phyloP scores from a whole-genome alignment of 768 basidiomycete genomes.

The Exidia glandulosa region DNA sequence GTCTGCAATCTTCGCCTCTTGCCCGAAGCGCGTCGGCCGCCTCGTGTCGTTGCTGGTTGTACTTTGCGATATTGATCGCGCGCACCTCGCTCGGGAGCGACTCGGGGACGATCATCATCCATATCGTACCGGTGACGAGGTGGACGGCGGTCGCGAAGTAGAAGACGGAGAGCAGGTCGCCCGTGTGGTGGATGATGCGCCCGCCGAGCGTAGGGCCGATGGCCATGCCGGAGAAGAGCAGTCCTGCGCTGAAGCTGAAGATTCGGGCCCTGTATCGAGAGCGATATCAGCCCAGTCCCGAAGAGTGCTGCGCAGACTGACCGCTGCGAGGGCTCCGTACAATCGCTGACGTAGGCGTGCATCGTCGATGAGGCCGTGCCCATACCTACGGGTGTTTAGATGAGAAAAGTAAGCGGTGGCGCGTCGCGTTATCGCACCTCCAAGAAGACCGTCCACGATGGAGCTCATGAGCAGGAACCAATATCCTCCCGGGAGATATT shows the following conservation, averaged over 20 bases:
- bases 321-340: slow-evolving; percentile 44
- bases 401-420: slow-evolving; percentile 5
- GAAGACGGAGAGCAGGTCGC: slow-evolving; percentile 52
- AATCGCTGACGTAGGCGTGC: slow-evolving; percentile 64
- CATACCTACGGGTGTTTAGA: slow-evolving; percentile 31
- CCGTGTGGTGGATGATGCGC: slow-evolving; percentile 48
- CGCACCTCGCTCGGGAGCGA: slow-evolving; percentile 38
- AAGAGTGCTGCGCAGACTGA: slow-evolving; percentile 14
- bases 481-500: slow-evolving; percentile 66
- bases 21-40: slow-evolving; percentile 4
- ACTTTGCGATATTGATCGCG: not conserved
- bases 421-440: slow-evolving; percentile 37
- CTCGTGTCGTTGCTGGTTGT: slow-evolving; percentile 8
- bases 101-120: slow-evolving; percentile 64
- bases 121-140: slow-evolving; percentile 33
- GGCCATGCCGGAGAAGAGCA: slow-evolving; percentile 64
- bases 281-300: not conserved
- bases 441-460: slow-evolving; percentile 55
- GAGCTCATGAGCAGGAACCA: slow-evolving; percentile 64
- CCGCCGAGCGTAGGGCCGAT: slow-evolving; percentile 67
- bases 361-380: slow-evolving; percentile 37
- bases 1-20: not conserved
- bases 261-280: slow-evolving; percentile 44
- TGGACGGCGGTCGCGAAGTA: slow-evolving; percentile 49
- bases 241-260: slow-evolving; percentile 56